phyloP scores from a whole-genome alignment of 2,329 filamentous ascomycete genomes.

The Diplodia sapinea region DNA sequence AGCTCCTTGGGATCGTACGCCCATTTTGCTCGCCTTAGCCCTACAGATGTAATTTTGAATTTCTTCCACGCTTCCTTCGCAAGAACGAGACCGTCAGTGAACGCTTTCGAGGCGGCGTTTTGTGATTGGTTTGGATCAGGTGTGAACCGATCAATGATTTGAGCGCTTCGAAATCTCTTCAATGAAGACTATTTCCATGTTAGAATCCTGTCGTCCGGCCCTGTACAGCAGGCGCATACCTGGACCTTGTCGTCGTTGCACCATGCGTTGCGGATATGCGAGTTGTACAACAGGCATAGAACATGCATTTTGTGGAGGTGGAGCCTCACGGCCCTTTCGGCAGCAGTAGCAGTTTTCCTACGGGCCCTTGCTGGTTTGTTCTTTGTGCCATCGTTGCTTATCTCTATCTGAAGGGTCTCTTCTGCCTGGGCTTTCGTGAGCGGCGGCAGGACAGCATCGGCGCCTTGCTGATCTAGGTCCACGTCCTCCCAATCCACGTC shows the following conservation, averaged over 20 bases:
- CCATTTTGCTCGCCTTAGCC: conserved; percentile 65
- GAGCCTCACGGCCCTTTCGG: conserved; percentile 67
- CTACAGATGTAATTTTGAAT: conserved; percentile 34
- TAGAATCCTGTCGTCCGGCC: neutral
- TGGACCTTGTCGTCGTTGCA: conserved; percentile 80
- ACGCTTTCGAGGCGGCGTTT: conserved; percentile 75
- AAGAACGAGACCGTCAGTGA: conserved; percentile 78
- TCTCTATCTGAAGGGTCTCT: conserved; percentile 50
- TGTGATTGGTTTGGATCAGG: conserved; percentile 72
- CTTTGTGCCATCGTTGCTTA: conserved; percentile 38
- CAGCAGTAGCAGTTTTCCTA: conserved; percentile 60
- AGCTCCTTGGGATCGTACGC: conserved; percentile 64
- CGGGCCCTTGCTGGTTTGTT: conserved; percentile 47
- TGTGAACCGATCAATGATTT: conserved; percentile 70
- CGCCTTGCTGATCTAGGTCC: conserved; percentile 40
- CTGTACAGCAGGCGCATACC: conserved; percentile 40
- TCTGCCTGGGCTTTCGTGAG: conserved; percentile 42
- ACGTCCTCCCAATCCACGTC: conserved; percentile 70
- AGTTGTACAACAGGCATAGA: conserved; percentile 79
- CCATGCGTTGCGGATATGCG: conserved; percentile 81
- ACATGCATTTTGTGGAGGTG: conserved; percentile 87
- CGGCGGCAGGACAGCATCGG: conserved; percentile 34
- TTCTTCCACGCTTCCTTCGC: conserved; percentile 26
- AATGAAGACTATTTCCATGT: conserved; percentile 33
- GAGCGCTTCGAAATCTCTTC: conserved; percentile 65